These are phyloP conservation scores for Spizellomyces punctatus DNA, from an alignment of 192 early-diverging fungal genomes.

Conservation along the genomic window DNA sequence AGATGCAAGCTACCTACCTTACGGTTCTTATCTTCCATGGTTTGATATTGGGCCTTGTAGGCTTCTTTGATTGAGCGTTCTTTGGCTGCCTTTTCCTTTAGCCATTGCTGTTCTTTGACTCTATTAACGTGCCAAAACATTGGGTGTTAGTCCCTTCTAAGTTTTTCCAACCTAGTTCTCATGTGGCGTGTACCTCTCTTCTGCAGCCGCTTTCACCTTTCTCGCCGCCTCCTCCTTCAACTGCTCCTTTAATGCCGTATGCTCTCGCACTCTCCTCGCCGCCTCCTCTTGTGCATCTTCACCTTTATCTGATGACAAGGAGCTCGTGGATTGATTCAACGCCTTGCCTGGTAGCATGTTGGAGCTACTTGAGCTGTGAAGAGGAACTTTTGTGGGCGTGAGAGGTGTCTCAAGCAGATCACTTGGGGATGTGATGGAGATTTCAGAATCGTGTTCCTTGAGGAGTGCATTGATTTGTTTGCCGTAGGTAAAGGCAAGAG, in stretches of 20 bases:
- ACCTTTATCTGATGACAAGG: conserved; percentile 16
- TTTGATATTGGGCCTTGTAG: conserved; percentile 18
- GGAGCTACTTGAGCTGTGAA: neutral
- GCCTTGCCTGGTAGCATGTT: neutral
- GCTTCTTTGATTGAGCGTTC: conserved; percentile 7
- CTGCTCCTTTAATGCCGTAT: neutral
- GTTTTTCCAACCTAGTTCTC: too few relatives aligned
- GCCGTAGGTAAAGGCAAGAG: too few relatives aligned
- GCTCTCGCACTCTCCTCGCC: neutral
- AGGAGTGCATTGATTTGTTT: too few relatives aligned
- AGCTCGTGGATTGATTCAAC: neutral
- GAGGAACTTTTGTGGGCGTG: too few relatives aligned
- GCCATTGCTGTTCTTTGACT: conserved; percentile 10
- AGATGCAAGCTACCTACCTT: conserved; percentile 12
- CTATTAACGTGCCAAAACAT: too few relatives aligned
- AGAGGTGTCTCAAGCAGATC: too few relatives aligned
- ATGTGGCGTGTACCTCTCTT: conserved; percentile 3
- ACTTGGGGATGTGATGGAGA: too few relatives aligned
- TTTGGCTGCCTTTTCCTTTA: conserved; percentile 12
- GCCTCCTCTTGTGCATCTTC: neutral
- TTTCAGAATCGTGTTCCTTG: too few relatives aligned
- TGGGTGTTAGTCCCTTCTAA: too few relatives aligned
- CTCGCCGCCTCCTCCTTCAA: conserved; percentile 8
- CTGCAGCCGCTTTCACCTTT: conserved; percentile 11
- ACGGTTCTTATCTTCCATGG: conserved; percentile 17